phyloP scores from a whole-genome alignment of 768 basidiomycete genomes.

The Pleurotus cornucopiae region DNA sequence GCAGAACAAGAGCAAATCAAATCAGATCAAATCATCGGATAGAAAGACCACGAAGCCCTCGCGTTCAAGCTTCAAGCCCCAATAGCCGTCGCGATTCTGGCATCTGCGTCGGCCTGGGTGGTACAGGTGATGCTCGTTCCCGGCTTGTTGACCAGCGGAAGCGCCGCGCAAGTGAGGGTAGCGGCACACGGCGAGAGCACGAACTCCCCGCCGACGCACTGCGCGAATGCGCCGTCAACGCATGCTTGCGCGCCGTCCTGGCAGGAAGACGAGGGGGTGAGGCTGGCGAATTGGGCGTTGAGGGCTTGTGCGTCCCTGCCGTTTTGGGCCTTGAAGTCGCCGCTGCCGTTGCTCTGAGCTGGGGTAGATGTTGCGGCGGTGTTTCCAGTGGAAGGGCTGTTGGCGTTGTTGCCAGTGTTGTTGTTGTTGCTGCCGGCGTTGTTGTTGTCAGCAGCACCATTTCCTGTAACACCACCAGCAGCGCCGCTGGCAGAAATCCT shows the following conservation, averaged over 20 bases:
- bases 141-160: slow-evolving; percentile 37
- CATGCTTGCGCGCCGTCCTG: slow-evolving; percentile 41
- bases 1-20: too few relatives aligned
- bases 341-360: neutral
- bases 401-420: neutral
- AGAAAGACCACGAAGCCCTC: neutral
- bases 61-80: slow-evolving; percentile 24
- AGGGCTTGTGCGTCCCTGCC: slow-evolving; percentile 33
- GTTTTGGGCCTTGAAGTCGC: slow-evolving; percentile 28
- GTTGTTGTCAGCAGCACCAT: neutral
- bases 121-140: slow-evolving; percentile 42
- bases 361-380: neutral
- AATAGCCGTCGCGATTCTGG: slow-evolving; percentile 34
- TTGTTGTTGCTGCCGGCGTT: neutral
- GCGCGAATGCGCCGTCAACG: slow-evolving; percentile 37
- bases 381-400: neutral
- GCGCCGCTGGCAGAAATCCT: slow-evolving; percentile 21
- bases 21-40: too few relatives aligned
- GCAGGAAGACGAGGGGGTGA: slow-evolving; percentile 35
- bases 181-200: slow-evolving; percentile 23
- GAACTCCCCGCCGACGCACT: slow-evolving; percentile 42
- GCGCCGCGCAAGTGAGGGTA: slow-evolving; percentile 31
- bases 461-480: slow-evolving; percentile 36
- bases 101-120: slow-evolving; percentile 38
- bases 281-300: slow-evolving; percentile 34